phyloP scores from a whole-genome alignment of 2,329 filamentous ascomycete genomes.

The Aspergillus arachidicola region DNA sequence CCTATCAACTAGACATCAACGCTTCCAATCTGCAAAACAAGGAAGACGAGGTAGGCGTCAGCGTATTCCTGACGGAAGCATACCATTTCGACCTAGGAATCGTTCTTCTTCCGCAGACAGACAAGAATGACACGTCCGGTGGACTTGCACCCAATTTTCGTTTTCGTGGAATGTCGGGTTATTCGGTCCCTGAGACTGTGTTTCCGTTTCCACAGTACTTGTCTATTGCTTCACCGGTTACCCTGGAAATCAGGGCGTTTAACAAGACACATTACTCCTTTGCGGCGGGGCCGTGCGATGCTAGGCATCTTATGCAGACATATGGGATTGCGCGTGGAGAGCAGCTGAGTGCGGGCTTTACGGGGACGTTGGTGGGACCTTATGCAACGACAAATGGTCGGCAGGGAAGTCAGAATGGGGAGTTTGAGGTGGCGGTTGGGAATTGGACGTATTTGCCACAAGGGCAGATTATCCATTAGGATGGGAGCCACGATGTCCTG shows the following conservation, averaged over 20 bases:
- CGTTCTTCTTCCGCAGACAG: not conserved
- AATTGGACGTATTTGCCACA: not conserved
- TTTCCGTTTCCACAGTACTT: not conserved
- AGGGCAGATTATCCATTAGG: not conserved
- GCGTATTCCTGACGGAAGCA: conserved; percentile 20
- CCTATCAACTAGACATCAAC: conserved; percentile 17
- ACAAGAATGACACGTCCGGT: not conserved
- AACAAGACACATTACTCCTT: not conserved
- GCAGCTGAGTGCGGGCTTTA: not conserved
- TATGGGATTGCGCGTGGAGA: not conserved
- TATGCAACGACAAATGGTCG: not conserved
- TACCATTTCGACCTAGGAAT: conserved; percentile 25
- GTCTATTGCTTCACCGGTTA: not conserved
- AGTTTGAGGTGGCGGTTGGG: not conserved
- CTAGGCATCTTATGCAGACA: not conserved
- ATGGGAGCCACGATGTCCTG: too few species aligned
- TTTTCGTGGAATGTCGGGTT: not conserved
- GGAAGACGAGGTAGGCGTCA: conserved; percentile 20
- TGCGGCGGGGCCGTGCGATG: too few species aligned
- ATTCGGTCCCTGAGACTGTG: not conserved
- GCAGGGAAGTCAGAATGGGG: not conserved
- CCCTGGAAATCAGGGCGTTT: not conserved
- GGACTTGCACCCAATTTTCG: not conserved
- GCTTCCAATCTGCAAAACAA: not conserved
- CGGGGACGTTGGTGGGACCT: not conserved